Evolutionary conservation across 2,329 filamentous ascomycete genomes (phyloP).

Genomic region (Biscogniauxia marginata): DNA sequence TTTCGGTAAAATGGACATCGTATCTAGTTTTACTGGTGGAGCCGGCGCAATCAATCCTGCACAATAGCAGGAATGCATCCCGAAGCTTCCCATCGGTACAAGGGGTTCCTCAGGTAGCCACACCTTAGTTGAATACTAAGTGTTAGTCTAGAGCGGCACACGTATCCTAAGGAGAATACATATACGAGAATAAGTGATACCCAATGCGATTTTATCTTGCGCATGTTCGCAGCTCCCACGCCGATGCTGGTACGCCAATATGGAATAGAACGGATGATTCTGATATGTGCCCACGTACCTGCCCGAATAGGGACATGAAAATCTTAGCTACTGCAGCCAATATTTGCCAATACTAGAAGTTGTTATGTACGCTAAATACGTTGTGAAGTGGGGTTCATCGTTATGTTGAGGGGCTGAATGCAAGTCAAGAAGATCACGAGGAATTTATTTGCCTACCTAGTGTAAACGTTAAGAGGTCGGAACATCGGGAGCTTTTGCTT

Average conservation of each 20-base stretch:
- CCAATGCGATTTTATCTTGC: slow-evolving; percentile 21
- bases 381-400: background rate
- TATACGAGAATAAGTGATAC: slow-evolving; percentile 31
- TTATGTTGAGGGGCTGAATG: background rate
- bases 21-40: slow-evolving; percentile 14
- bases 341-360: background rate
- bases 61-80: slow-evolving; percentile 11
- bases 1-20: slow-evolving; percentile 26
- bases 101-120: slow-evolving; percentile 21
- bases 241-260: background rate
- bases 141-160: slow-evolving; percentile 17
- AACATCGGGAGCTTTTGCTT: background rate
- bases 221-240: background rate
- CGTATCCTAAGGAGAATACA: slow-evolving; percentile 9
- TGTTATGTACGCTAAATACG: background rate
- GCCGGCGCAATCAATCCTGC: slow-evolving; percentile 10
- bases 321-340: background rate
- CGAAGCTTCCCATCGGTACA: slow-evolving; percentile 8
- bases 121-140: slow-evolving; percentile 21
- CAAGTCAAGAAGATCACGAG: background rate
- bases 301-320: background rate
- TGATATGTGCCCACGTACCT: background rate
- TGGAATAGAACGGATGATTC: background rate
- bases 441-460: background rate
- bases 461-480: background rate